A percentile compares a stretch with the other conserved stretches of the same genome.
Conservation (phyloP, 441 rosid genomes). For the Erodium trifolium region DNA sequence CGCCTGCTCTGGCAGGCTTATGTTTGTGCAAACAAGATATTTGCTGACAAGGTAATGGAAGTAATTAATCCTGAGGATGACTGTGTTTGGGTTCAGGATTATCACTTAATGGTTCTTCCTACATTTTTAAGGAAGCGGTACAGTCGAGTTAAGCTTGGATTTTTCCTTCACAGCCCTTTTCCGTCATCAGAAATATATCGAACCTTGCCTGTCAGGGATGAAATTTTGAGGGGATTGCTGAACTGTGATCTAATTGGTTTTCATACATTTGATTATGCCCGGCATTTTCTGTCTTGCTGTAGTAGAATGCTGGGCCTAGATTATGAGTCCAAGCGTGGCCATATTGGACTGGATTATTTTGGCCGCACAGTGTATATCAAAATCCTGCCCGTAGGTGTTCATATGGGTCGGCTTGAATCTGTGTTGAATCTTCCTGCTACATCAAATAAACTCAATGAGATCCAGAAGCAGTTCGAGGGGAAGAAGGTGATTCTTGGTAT, state of each 20-base stretch:
- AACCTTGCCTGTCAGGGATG: slow-evolving; percentile 76
- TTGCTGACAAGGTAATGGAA: slow-evolving; percentile 85
- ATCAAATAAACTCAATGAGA: slow-evolving; percentile 54
- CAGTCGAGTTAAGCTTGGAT: slow-evolving; percentile 72
- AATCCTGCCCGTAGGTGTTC: slow-evolving; percentile 79
- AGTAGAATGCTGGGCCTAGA: slow-evolving; percentile 89
- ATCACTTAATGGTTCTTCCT: slow-evolving; percentile 86
- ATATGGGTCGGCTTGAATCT: slow-evolving; percentile 82
- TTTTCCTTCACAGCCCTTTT: slow-evolving; percentile 64
- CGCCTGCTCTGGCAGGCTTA: slow-evolving; percentile 81
- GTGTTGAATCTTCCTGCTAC: slow-evolving; percentile 67
- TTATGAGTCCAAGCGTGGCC: slow-evolving; percentile 87
- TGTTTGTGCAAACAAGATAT: slow-evolving; percentile 80
- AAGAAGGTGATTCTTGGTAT: slow-evolving; percentile 62
- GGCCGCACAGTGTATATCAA: slow-evolving; percentile 81
- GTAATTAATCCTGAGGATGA: slow-evolving; percentile 77
- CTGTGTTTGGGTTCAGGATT: slow-evolving; percentile 59
- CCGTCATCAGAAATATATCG: slow-evolving; percentile 87
- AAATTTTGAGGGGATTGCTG: slow-evolving; percentile 65
- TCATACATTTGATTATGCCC: slow-evolving; percentile 42
- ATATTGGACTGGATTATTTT: slow-evolving; percentile 83
- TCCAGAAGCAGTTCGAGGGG: slow-evolving; percentile 52
- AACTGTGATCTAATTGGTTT: slow-evolving; percentile 84
- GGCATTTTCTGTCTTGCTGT: slow-evolving; percentile 71
- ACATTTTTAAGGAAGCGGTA: slow-evolving; percentile 67